Base-by-base conservation (phyloP, 2,329 filamentous ascomycete species). In the Albophoma yamanashiensis region DNA sequence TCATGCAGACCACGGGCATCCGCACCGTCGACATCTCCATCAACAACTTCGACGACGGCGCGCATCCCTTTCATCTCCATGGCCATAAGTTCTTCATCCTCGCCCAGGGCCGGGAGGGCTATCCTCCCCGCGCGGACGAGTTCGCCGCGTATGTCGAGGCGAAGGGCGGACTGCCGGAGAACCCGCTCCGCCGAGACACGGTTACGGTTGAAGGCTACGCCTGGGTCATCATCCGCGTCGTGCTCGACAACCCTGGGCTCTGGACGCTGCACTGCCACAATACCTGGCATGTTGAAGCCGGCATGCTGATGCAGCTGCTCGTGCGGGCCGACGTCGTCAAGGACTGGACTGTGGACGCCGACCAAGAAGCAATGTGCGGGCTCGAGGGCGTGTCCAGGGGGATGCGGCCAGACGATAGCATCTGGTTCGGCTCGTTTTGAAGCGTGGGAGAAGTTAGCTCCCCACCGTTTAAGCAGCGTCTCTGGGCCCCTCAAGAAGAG, bases 191-290 rank as follows among this genome's bases (percentile, higher is more conserved):
- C 14, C 67, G 74, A 27, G 74, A 76, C 40, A 82, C 80, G 2
- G 74, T 81, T 4, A 80, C 79, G 0, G 74, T 81, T 0, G 79
- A 83, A 65, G 78, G 76, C 0, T 84, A 79, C 58, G 80, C 79
- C 0, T 85, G 81, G 81, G 72, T 77, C 2, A 65, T 82, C n/a
- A 68, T 86, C 15, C 72, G 82, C 59, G 77, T 85, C 17, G 73
- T 82, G 3, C 75, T 82, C 0, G 82, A 85, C 61, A 85, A 84
- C 65, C 78, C 82, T 0, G 83, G 83, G 0, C 64, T 82, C 1
- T 85, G 83, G 82, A 75, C 79, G 0, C 77, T 85, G 27, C 82
- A 85, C 67, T 85, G 82, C 64, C 82, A 85, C 64, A 78, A 84
- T 61, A 73, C 75, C 0, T 86, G 83, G 83, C 83, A 86, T 65